These are phyloP conservation scores for Annulohypoxylon bovei DNA, from an alignment of 495 filamentous ascomycete genomes.

Conservation along the genomic window DNA sequence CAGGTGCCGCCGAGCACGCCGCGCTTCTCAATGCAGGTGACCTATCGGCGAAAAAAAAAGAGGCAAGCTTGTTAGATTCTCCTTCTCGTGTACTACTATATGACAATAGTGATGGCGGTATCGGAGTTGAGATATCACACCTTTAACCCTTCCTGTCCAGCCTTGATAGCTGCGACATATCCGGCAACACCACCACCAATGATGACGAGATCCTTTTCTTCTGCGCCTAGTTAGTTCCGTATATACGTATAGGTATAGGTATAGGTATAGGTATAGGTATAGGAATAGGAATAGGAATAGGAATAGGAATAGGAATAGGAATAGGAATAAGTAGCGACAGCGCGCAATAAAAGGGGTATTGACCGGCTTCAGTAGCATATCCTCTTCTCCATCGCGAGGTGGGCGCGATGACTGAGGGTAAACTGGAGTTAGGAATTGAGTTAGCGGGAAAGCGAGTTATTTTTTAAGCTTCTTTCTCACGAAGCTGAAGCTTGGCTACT, in stretches of 20 bases:
- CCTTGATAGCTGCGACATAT: conserved; percentile 99
- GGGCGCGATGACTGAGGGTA: conserved; percentile 67
- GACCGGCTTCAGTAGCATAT: conserved; percentile 85
- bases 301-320: too few relatives aligned
- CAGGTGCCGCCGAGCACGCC: conserved; percentile 95
- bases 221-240: conserved; percentile 57
- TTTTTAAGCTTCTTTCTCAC: not conserved
- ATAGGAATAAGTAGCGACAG: not conserved
- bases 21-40: conserved; percentile 98
- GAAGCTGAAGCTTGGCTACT: conserved; percentile 32
- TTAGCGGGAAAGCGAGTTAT: conserved; percentile 48
- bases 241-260: not conserved
- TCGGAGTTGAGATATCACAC: conserved; percentile 58
- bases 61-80: conserved; percentile 29
- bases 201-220: conserved; percentile 91
- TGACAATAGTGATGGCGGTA: not conserved
- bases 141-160: conserved; percentile 97
- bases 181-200: conserved; percentile 98
- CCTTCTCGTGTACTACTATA: not conserved
- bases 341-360: conserved; percentile 43
- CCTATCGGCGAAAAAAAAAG: conserved; percentile 60
- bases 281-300: too few relatives aligned
- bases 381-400: conserved; percentile 70
- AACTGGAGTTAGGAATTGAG: conserved; percentile 49
- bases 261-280: too few relatives aligned